Conservation (phyloP, 306 rosid species). For the Delonix regia region DNA sequence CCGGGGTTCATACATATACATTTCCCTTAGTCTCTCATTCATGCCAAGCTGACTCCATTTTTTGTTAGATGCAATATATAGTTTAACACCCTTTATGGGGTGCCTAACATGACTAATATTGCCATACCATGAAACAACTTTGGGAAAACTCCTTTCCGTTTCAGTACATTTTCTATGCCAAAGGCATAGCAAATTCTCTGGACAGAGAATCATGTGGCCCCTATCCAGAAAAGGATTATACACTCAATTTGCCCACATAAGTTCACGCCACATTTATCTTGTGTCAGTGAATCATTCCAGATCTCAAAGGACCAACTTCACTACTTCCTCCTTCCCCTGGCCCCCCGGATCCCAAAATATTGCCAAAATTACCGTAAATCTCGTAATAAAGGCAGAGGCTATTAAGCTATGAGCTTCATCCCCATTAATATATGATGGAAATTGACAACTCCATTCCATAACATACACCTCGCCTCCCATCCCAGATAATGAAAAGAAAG, state of each 20-base stretch:
- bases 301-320: constrained; percentile 39
- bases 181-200: constrained; percentile 1
- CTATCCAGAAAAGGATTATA: constrained; percentile 21
- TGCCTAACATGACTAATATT: not conserved
- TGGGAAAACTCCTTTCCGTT: constrained; percentile 8
- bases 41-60: constrained; percentile 20
- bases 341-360: constrained; percentile 1
- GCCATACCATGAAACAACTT: constrained; percentile 25
- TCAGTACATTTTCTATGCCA: constrained; percentile 8
- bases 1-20: not conserved
- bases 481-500: constrained; percentile 20
- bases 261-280: not conserved
- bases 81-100: not conserved
- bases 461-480: not conserved
- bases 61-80: constrained; percentile 30
- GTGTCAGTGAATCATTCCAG: constrained; percentile 35
- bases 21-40: not conserved
- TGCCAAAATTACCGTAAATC: constrained; percentile 5
- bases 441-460: constrained; percentile 19
- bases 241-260: constrained; percentile 25
- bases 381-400: constrained; percentile 19
- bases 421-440: not conserved
- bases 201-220: not conserved
- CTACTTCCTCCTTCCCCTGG: not conserved
- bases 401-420: not conserved